Percentiles rank a stretch among this genome's conserved stretches.
Evolutionary conservation across 495 filamentous ascomycete genomes (phyloP).

Genomic region (Penicillium psychrofluorescens): DNA sequence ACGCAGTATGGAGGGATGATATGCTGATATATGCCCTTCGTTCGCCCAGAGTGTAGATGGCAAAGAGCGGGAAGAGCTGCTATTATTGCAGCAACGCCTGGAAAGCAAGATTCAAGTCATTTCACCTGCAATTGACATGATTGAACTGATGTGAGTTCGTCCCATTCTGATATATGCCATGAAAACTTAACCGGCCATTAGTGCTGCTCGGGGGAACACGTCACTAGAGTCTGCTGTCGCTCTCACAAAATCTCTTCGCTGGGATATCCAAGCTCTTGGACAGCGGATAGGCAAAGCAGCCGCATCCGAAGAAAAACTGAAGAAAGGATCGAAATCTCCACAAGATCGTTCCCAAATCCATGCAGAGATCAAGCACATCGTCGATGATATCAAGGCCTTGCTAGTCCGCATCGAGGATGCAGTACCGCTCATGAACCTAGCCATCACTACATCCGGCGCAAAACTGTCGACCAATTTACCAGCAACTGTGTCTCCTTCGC

Average conservation of each 20-base stretch:
- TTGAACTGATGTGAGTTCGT: constrained; percentile 71
- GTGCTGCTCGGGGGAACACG: constrained; percentile 89
- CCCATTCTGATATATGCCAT: neutral
- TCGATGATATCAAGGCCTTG: constrained; percentile 67
- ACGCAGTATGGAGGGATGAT: neutral
- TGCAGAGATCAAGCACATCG: constrained; percentile 61
- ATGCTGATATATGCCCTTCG: constrained; percentile 6
- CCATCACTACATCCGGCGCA: constrained; percentile 91
- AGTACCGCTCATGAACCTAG: constrained; percentile 87
- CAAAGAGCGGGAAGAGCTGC: constrained; percentile 62
- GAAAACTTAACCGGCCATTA: constrained; percentile 13
- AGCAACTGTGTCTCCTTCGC: constrained; percentile 79
- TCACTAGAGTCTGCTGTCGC: constrained; percentile 83
- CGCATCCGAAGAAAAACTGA: constrained; percentile 53
- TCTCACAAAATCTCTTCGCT: constrained; percentile 78
- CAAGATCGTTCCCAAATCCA: constrained; percentile 42
- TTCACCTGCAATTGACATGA: constrained; percentile 87
- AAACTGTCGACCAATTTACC: constrained; percentile 73
- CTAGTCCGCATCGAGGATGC: constrained; percentile 82
- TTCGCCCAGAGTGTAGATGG: constrained; percentile 56
- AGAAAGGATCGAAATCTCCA: constrained; percentile 40
- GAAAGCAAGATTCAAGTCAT: constrained; percentile 86
- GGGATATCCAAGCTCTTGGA: constrained; percentile 81
- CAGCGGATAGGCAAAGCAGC: constrained; percentile 65
- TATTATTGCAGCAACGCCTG: constrained; percentile 63